Evolutionary conservation across 306 rosid species (phyloP), one percentile per base, ranked within the genome.

Genomic region (Castanospermum australe): DNA sequence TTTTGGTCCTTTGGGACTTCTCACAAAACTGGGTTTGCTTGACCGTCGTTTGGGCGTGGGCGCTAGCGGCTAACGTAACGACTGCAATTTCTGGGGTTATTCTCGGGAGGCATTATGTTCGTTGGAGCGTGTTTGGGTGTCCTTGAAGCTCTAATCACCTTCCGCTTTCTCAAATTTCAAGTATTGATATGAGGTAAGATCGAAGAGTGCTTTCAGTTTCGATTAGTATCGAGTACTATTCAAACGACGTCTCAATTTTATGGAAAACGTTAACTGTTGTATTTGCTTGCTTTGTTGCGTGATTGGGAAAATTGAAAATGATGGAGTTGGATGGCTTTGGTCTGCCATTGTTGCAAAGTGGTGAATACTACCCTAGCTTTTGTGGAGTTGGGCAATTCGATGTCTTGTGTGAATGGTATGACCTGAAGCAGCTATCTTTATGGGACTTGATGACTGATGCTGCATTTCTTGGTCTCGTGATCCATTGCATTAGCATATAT

Each of bases 101-200:
- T 54, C 89, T 83, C n/a, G 91, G 91, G 36, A 69, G 91, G 75
- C 91, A 85, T 74, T 88, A 82, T 67, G 80, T 80, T 83, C 42
- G 76, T 76, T 5, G 83, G 91, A 54, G 77, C 86, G 2, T 80
- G 55, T 20, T 44, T 85, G 56, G 89, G 89, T 38, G 79, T 85
- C 52, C 66, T 77, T 20, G 89, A 88, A 81, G 89, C 66, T 67
- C 57, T 83, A 8, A 55, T 88, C 9, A 82, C 87, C n/a, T 81
- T 82, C 67, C 82, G 48, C 28, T 88, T 82, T 67, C 86, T 88
- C 72, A 71, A 52, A 30, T 24, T 81, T 67, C 69, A 81, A 36
- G n/a, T 71, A 63, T 41, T 8, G 15, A 9, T 35, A 11, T 67
- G 67, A 83, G 81, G 85, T 83, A 61, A 28, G 51, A 33, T 5